phyloP scores from a whole-genome alignment of 495 filamentous ascomycete species.

The Cercophora newfieldiana region DNA sequence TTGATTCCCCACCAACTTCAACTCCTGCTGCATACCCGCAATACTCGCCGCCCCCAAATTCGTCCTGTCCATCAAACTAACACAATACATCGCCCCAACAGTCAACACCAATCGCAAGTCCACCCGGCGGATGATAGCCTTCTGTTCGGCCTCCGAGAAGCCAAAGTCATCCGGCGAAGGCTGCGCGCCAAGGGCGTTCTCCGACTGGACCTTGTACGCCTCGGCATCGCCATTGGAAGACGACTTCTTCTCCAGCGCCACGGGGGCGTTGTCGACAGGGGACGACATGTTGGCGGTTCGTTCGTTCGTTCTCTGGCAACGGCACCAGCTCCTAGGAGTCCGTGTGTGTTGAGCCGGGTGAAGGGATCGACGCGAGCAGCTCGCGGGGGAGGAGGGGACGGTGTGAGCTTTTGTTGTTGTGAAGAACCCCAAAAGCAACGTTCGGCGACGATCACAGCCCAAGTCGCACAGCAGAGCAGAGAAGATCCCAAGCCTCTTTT shows the following conservation, averaged over 20 bases:
- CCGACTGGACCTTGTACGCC: constrained; percentile 9
- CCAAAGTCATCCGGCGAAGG: constrained; percentile 28
- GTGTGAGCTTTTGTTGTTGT: no score
- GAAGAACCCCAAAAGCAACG: no score
- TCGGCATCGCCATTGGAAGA: constrained; percentile 12
- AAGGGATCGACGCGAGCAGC: no score
- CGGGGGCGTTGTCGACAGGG: no score
- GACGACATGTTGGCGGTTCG: constrained; percentile 9
- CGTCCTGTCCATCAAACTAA: constrained; percentile 67
- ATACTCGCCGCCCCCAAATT: constrained; percentile 65
- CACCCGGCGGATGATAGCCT: constrained; percentile 56
- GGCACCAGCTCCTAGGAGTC: no score
- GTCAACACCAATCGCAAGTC: constrained; percentile 65
- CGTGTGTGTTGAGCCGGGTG: no score
- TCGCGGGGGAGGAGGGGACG: no score
- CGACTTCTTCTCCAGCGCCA: constrained; percentile 1
- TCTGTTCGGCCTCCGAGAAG: constrained; percentile 40
- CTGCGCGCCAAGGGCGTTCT: constrained; percentile 10
- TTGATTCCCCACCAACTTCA: constrained; percentile 43
- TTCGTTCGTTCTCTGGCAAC: no score
- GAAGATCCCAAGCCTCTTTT: not conserved
- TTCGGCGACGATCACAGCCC: no score
- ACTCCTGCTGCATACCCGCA: constrained; percentile 60
- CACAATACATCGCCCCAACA: constrained; percentile 64
- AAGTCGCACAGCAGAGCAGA: no score